Evolutionary conservation across 148 eudicot genomes (phyloP).

Genomic region (Dianthus caryophyllus): DNA sequence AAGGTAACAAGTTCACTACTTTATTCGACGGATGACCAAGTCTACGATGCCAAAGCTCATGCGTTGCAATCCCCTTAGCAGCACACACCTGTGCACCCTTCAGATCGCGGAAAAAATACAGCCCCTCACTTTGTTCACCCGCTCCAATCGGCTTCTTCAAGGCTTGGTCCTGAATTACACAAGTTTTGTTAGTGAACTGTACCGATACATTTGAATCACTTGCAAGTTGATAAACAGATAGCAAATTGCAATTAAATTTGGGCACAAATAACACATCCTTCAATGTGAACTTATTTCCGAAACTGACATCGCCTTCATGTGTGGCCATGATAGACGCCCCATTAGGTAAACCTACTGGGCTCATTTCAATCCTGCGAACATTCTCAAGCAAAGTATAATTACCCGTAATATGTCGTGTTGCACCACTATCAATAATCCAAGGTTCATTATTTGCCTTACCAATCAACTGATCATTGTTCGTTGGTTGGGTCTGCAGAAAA

Average conservation of each 20-base stretch:
- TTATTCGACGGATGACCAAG: slow-evolving; percentile 3
- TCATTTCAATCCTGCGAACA: neutral
- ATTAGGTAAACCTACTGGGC: slow-evolving; percentile 6
- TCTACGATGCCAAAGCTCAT: neutral
- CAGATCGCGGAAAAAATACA: no score
- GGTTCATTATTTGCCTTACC: slow-evolving; percentile 3
- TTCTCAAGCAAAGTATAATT: neutral
- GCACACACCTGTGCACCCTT: no score
- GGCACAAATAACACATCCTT: neutral
- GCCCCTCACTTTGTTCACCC: no score
- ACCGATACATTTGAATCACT: no score
- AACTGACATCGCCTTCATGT: neutral
- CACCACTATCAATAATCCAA: neutral
- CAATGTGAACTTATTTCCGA: neutral
- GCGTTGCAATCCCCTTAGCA: no score
- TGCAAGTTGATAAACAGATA: neutral
- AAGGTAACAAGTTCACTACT: neutral
- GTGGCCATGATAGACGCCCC: neutral
- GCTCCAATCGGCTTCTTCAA: no score
- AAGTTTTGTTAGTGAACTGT: no score
- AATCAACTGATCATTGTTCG: neutral
- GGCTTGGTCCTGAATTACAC: no score
- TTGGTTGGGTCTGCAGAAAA: neutral
- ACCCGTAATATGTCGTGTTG: neutral
- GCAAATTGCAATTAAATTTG: no score